Evolutionary conservation across 2,329 filamentous ascomycete species (phyloP).

Genomic region (Venturia effusa): DNA sequence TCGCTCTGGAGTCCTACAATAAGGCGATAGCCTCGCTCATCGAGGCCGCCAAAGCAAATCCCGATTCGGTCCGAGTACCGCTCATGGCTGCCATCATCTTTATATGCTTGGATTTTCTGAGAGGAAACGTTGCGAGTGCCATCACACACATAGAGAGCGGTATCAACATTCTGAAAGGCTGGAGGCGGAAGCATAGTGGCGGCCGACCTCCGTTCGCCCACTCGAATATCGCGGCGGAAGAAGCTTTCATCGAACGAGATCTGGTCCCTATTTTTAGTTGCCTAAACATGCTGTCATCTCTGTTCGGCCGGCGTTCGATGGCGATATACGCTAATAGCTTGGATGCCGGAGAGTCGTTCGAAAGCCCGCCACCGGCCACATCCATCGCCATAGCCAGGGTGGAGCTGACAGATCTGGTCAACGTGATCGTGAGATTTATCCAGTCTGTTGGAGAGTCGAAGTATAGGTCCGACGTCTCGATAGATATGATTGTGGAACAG

Average conservation of each 20-base stretch:
- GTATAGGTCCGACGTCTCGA: constrained; percentile 3
- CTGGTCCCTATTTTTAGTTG: constrained; percentile 7
- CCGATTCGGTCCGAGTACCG: constrained; percentile 7
- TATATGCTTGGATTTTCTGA: constrained; percentile 11
- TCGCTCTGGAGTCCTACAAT: constrained; percentile 9
- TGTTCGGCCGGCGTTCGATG: constrained; percentile 8
- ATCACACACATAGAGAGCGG: constrained; percentile 10
- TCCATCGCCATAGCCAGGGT: neutral
- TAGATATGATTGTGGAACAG: constrained; percentile 7
- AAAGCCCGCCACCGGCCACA: neutral
- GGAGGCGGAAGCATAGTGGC: neutral
- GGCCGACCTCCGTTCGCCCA: neutral
- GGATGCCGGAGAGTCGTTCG: neutral
- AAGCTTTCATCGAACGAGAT: constrained; percentile 6
- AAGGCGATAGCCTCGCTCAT: constrained; percentile 4
- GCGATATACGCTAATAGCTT: neutral
- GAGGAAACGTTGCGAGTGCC: constrained; percentile 7
- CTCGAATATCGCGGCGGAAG: neutral
- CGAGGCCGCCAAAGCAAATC: neutral
- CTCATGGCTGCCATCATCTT: constrained; percentile 10
- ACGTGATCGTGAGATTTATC: constrained; percentile 4
- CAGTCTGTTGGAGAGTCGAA: constrained; percentile 8
- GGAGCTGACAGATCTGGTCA: constrained; percentile 3
- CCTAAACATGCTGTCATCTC: constrained; percentile 7
- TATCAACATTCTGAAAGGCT: constrained; percentile 8